phyloP scores from a whole-genome alignment of 1,284 basidiomycete genomes.

The Macrocystidia cucumis region DNA sequence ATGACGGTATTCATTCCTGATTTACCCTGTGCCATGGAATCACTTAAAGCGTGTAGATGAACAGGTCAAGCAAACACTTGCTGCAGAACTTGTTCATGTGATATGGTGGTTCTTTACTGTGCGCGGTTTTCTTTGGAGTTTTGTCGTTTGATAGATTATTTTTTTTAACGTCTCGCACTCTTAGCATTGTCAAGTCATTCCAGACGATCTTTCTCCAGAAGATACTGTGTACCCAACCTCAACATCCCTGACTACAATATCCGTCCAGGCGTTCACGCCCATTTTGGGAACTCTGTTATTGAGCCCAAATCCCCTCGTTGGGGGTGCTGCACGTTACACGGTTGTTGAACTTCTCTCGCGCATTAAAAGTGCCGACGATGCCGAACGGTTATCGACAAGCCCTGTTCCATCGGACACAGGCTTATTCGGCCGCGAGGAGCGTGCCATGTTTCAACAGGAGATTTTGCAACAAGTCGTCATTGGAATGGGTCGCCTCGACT shows the following conservation, averaged over 20 bases:
- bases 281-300: constrained; percentile 86
- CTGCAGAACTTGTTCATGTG: constrained; percentile 73
- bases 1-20: constrained; percentile 60
- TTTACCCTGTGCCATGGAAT: constrained; percentile 5
- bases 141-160: constrained; percentile 8
- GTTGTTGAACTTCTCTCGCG: constrained; percentile 75
- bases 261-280: constrained; percentile 85
- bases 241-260: constrained; percentile 36
- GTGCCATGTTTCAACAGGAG: constrained; percentile 69
- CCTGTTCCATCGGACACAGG: constrained; percentile 23
- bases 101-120: constrained; percentile 95
- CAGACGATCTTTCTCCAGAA: constrained; percentile 34
- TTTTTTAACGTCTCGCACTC: too few species aligned
- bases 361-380: constrained; percentile 41
- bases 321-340: constrained; percentile 67
- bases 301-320: constrained; percentile 70
- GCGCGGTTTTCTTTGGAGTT: constrained; percentile 15
- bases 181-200: constrained; percentile 53
- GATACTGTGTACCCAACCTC: constrained; percentile 25
- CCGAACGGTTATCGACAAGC: constrained; percentile 2
- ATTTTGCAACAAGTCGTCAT: constrained; percentile 81
- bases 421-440: constrained; percentile 47
- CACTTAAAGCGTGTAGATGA: constrained; percentile 55
- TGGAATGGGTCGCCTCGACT: constrained; percentile 72
- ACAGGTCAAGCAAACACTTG: constrained; percentile 86